Conservation (phyloP, 352 stramenopile species). For the Sclerospora graminicola region DNA sequence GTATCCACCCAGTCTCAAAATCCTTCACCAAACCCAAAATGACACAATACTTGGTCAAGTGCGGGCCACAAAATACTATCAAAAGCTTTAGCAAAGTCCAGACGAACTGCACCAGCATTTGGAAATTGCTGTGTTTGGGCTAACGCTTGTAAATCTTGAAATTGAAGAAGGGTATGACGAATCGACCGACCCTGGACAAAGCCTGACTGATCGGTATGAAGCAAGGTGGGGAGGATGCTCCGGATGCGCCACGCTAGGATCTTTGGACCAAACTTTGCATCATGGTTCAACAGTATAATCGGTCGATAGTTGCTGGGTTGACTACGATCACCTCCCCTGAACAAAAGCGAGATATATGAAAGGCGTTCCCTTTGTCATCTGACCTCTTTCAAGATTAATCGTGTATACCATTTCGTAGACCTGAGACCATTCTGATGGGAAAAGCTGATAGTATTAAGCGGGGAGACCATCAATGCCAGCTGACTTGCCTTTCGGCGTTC, state of each 20-base stretch:
- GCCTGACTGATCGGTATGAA: not conserved
- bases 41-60: constrained; percentile 1
- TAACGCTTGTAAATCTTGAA: not conserved
- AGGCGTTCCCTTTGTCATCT: constrained; percentile 8
- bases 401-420: constrained; percentile 9
- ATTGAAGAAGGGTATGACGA: not conserved
- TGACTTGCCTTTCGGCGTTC: constrained; percentile 2
- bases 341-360: constrained; percentile 6
- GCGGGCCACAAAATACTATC: not conserved
- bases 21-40: constrained; percentile 3
- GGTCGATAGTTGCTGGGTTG: not conserved
- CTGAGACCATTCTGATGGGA: not conserved
- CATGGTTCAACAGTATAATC: constrained; percentile 1
- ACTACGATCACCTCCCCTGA: not conserved
- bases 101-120: not conserved
- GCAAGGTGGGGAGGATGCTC: not conserved
- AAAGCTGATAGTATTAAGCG: constrained; percentile 8
- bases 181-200: not conserved
- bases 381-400: not conserved
- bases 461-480: constrained; percentile 4
- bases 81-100: constrained; percentile 14
- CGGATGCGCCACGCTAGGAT: not conserved
- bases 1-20: constrained; percentile 6
- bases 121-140: not conserved
- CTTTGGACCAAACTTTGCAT: not conserved